Conservation (phyloP, 1,284 basidiomycete species). For the Ceratorhiza oryzae-sativae region DNA sequence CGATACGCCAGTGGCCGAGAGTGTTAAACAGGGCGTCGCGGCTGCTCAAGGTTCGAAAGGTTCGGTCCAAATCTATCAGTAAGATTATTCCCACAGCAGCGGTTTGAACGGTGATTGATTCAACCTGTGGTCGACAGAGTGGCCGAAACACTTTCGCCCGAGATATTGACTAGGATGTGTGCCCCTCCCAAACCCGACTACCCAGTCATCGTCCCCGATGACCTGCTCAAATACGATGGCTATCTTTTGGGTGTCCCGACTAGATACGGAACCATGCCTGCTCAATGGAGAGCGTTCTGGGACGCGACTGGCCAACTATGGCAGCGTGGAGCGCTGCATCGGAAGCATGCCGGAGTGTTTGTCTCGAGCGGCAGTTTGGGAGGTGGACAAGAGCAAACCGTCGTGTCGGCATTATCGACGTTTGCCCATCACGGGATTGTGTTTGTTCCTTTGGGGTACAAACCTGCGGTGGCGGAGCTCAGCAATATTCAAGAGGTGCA, state of each 20-base stretch:
- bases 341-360: conserved; percentile 81
- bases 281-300: conserved; percentile 78
- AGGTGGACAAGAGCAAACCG: conserved; percentile 79
- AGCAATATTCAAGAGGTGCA: conserved; percentile 68
- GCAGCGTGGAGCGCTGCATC: conserved; percentile 71
- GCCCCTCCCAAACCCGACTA: conserved; percentile 60
- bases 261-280: conserved; percentile 74
- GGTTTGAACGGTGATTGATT: neutral
- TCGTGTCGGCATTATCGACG: conserved; percentile 70
- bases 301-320: conserved; percentile 83
- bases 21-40: conserved; percentile 75
- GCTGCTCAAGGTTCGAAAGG: conserved; percentile 61
- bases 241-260: conserved; percentile 76
- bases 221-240: conserved; percentile 70
- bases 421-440: conserved; percentile 82
- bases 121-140: conserved; percentile 58
- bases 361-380: conserved; percentile 58
- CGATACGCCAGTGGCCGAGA: conserved; percentile 72
- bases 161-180: conserved; percentile 75
- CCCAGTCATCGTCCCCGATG: conserved; percentile 71
- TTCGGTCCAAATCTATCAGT: conserved; percentile 81
- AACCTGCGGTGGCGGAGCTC: conserved; percentile 62
- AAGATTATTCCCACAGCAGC: conserved; percentile 50
- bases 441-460: conserved; percentile 83
- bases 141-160: conserved; percentile 82